These are phyloP conservation scores for Debaryomyces castellii DNA, from an alignment of 805 yeast genomes.

Conservation along the genomic window DNA sequence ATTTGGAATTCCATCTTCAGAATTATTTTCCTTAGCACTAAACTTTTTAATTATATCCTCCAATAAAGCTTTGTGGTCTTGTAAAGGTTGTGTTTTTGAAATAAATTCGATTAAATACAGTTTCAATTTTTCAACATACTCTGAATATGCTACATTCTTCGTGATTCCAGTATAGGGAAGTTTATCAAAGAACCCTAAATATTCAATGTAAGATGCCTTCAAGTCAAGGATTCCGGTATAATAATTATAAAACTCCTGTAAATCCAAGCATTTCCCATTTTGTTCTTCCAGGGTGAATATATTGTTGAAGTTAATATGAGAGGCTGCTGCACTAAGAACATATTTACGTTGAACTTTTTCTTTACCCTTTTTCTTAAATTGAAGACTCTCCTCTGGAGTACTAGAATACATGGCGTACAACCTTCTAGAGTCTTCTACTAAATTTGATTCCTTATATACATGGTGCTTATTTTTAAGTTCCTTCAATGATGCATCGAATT, in stretches of 20 bases:
- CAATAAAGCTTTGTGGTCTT: slow-evolving; percentile 30
- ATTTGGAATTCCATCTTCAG: slow-evolving; percentile 4
- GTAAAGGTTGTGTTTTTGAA: slow-evolving; percentile 48
- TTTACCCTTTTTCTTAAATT: slow-evolving; percentile 11
- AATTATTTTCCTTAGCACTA: not conserved
- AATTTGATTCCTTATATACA: slow-evolving; percentile 2
- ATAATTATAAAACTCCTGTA: slow-evolving; percentile 47
- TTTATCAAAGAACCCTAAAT: slow-evolving; percentile 44
- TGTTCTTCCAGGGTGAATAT: slow-evolving; percentile 61
- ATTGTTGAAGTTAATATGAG: slow-evolving; percentile 46
- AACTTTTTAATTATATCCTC: slow-evolving; percentile 8
- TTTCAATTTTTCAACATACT: slow-evolving; percentile 46
- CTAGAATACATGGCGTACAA: slow-evolving; percentile 25
- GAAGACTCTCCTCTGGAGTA: slow-evolving; percentile 15
- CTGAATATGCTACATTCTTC: slow-evolving; percentile 32
- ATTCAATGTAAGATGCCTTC: slow-evolving; percentile 47
- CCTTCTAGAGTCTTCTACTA: slow-evolving; percentile 11
- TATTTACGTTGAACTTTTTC: slow-evolving; percentile 31
- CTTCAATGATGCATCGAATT: slow-evolving; percentile 13
- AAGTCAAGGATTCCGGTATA: slow-evolving; percentile 48
- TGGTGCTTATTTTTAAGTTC: slow-evolving; percentile 5
- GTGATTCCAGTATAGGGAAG: slow-evolving; percentile 26
- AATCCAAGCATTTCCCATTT: slow-evolving; percentile 64
- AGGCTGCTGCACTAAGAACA: slow-evolving; percentile 50
- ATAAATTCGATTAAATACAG: slow-evolving; percentile 52